Evolutionary conservation across 164 flowering plant species (phyloP).

Genomic region (Cinnamomum chago): DNA sequence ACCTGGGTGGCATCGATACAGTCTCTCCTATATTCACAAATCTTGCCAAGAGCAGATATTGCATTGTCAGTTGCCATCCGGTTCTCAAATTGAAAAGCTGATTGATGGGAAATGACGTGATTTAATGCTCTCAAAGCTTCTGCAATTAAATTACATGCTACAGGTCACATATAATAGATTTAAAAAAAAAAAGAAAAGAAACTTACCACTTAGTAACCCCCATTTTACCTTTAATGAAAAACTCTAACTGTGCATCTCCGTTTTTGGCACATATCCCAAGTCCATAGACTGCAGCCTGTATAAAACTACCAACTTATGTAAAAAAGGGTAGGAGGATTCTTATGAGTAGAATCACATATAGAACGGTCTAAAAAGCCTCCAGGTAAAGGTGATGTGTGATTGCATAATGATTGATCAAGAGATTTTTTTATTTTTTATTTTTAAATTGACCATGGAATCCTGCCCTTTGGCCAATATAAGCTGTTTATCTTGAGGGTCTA

Average conservation of each 20-base stretch:
- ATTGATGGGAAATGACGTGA: not conserved
- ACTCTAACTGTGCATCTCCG: not conserved
- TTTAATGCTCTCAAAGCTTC: conserved; percentile 5
- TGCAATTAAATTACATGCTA: not conserved
- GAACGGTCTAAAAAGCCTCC: not conserved
- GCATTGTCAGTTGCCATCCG: conserved; percentile 6
- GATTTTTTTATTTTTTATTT: not conserved
- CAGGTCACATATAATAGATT: not conserved
- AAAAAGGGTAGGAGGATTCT: not conserved
- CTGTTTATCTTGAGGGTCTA: not conserved
- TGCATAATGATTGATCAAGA: not conserved
- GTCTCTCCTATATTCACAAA: conserved; percentile 5
- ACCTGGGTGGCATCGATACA: conserved; percentile 6
- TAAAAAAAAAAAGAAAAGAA: not conserved
- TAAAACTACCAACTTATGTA: not conserved
- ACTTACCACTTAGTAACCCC: not conserved
- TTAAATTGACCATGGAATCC: no score
- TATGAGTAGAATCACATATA: not conserved
- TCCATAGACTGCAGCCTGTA: conserved; percentile 5
- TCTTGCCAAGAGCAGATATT: conserved; percentile 3
- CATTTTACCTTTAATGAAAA: conserved; percentile 1
- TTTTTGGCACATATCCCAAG: conserved; percentile 1
- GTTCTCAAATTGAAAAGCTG: not conserved
- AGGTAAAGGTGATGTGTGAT: not conserved
- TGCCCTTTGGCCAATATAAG: not conserved